Evolutionary conservation across 2,329 filamentous ascomycete genomes (phyloP).

Genomic region (Fusarium sp.): DNA sequence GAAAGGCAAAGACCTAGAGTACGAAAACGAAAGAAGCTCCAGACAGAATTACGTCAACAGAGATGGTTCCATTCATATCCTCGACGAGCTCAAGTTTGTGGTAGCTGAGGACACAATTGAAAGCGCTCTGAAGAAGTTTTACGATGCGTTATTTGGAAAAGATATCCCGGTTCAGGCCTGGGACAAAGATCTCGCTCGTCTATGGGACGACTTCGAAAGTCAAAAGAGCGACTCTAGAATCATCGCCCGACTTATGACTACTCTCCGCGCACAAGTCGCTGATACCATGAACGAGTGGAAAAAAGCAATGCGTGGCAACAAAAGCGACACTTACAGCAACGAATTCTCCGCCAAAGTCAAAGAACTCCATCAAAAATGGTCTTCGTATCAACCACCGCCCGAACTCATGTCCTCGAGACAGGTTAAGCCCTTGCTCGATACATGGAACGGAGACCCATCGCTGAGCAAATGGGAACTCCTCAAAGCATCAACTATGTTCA

Average conservation of each 20-base stretch:
- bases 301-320: not conserved
- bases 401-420: slow-evolving; percentile 39
- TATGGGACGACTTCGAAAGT: slow-evolving; percentile 50
- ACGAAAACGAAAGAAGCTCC: slow-evolving; percentile 54
- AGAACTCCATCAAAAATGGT: slow-evolving; percentile 55
- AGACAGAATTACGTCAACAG: slow-evolving; percentile 16
- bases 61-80: slow-evolving; percentile 59
- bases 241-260: slow-evolving; percentile 47
- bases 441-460: slow-evolving; percentile 34
- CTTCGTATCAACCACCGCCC: slow-evolving; percentile 52
- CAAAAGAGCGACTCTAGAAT: slow-evolving; percentile 43
- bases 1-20: slow-evolving; percentile 53
- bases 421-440: slow-evolving; percentile 45
- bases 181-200: slow-evolving; percentile 52
- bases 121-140: slow-evolving; percentile 50
- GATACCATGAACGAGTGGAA: slow-evolving; percentile 51
- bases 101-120: slow-evolving; percentile 59
- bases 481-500: slow-evolving; percentile 62
- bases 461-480: slow-evolving; percentile 60
- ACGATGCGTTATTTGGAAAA: slow-evolving; percentile 27
- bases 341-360: slow-evolving; percentile 46
- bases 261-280: slow-evolving; percentile 50
- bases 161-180: slow-evolving; percentile 42
- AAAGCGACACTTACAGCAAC: slow-evolving; percentile 45
- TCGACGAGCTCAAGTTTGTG: slow-evolving; percentile 71